Evolutionary conservation across 2,329 filamentous ascomycete species (phyloP).

Genomic region (Pseudogymnoascus sp.): DNA sequence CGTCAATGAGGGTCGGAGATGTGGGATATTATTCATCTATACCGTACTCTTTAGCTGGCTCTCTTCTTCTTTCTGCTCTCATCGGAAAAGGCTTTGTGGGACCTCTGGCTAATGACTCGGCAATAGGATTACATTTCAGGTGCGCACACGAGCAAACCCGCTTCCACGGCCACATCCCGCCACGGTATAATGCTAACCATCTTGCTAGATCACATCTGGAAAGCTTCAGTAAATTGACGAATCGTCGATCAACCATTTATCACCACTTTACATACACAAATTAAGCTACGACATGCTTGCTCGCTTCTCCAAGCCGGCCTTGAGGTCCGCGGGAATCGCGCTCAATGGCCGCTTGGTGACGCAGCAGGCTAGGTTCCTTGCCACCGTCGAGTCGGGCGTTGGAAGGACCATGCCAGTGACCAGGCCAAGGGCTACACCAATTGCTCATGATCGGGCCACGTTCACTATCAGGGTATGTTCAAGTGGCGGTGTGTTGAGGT

Average conservation of each 20-base stretch:
- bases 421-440: constrained; percentile 55
- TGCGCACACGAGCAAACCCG: constrained; percentile 34
- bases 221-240: constrained; percentile 35
- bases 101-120: neutral
- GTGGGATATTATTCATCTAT: neutral
- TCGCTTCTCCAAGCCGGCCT: constrained; percentile 48
- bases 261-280: constrained; percentile 17
- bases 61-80: constrained; percentile 5
- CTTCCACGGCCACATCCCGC: constrained; percentile 13
- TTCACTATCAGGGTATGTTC: constrained; percentile 78
- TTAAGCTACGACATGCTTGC: constrained; percentile 48
- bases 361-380: constrained; percentile 46
- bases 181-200: constrained; percentile 19
- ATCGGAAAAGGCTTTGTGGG: constrained; percentile 5
- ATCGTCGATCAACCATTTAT: constrained; percentile 15
- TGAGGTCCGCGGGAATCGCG: constrained; percentile 29
- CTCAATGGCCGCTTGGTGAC: constrained; percentile 21
- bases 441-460: constrained; percentile 72
- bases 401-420: constrained; percentile 59
- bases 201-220: constrained; percentile 36
- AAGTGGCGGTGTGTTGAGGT: neutral
- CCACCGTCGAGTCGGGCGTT: constrained; percentile 58
- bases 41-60: constrained; percentile 1
- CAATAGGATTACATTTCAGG: constrained; percentile 68
- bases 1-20: neutral